Base-by-base conservation (phyloP, 169 alveolate genomes). In the Cryptosporidium sp. region DNA sequence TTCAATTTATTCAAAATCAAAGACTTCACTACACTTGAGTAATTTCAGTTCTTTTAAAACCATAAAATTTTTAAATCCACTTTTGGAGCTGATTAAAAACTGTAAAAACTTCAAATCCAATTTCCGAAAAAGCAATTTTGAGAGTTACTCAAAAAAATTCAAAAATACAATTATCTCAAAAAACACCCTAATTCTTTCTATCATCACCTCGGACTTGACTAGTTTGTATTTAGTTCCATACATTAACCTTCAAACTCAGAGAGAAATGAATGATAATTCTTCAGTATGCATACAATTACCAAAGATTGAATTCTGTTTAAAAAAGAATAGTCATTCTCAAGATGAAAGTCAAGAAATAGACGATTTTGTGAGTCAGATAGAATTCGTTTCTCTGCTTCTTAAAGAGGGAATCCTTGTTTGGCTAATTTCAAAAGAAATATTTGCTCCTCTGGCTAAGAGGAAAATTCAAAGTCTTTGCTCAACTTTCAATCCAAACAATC, bases 201-300 rank as follows among this genome's bases (percentile, higher is more conserved):
- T 73, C 31, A 52, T 48, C 1, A 16, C 45, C 21, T 39, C 33
- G 2, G 52, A 73, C 29, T 16, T 26, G 16, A 51, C 51, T 0
- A 52, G 29, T 18, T 48, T 73, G 1, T 73, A 37, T 31, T 26
- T 73, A 3, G 21, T 23, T 33, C 86, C 86, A 0, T 59, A 73
- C 26, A 55, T 41, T 26, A 73, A 35, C 3, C 9, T 21, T 14
- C 35, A 59, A 12, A 35, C 7, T 1, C 8, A 23, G 4, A 51
- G 31, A 41, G 55, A 73, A n/a, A 52, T 73, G 52, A 26, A 21
- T 35, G 86, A 73, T 3, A 73, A 73, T 39, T 31, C 70, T 14
- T 73, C 86, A 29, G 18, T 73, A 37, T 18, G 31, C 14, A 58
- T 73, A 3, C 55, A 51, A 14, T 29, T 73, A 4, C 71, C 59